Base-by-base conservation (phyloP, 306 rosid species). In the Dalbergia oliveri region DNA sequence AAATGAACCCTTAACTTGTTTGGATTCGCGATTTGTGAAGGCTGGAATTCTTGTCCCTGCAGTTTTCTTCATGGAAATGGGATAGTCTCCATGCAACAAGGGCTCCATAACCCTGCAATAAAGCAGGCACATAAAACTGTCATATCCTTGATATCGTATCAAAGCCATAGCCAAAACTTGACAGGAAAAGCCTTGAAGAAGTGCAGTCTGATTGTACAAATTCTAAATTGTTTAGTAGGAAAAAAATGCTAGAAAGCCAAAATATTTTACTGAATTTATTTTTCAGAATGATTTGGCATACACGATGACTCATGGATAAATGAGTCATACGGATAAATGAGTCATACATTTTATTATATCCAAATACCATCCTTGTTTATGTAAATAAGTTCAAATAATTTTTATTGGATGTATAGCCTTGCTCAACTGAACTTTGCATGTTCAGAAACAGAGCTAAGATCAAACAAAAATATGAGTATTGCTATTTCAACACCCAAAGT, bases 11-110 rank as follows among this genome's bases (percentile, higher is more conserved):
- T 85, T 88, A 7, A 90, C 91, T 26, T 62, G 85, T 76, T 57
- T 13, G 6, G 93, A 87, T 69, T 88, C 93, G 11, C 1, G 39
- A 4, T 33, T 73, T 19, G 93, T 84, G 87, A 93, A 86, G 23
- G 68, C 1, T 2, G 94, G 97, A 63, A 91, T 18, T 90, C 88
- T 91, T 44, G 75, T 78, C 21, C 93, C 90, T 35, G 60, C 91
- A 76, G 39, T 84, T 85, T 41, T 54, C 85, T 85, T 93, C 94
- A 93, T 86, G 13, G 58, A 33, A 65, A 41, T 74, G 19, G 94
- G 97, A 81, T 91, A 91, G 79, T 90, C 94, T 77, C 97, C 94
- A 57, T 78, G 75, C 69, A 83, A 41, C 75, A 91, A 80, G 15
- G 98, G 98, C 70, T 90, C 88, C 41, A 93, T 26, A 56, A 90